A percentile compares a stretch with the other conserved stretches of the same genome.
Evolutionary conservation across 1,139 yeast species (phyloP).

Genomic region (Yamadazyma sp.): DNA sequence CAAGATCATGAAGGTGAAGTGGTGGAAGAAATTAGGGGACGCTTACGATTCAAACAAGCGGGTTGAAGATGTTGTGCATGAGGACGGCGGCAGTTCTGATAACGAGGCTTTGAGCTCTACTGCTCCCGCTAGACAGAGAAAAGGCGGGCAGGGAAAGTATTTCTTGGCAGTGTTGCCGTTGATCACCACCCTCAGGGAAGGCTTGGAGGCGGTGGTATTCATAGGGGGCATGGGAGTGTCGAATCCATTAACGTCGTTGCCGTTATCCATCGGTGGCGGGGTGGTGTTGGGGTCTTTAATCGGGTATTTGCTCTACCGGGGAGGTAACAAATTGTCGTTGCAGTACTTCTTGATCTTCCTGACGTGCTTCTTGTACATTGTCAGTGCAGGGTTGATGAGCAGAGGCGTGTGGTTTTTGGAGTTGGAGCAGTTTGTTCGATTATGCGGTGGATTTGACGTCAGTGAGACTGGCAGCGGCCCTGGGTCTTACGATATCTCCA

Average conservation of each 20-base stretch:
- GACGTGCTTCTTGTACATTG: conserved; percentile 43
- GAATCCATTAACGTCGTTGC: conserved; percentile 16
- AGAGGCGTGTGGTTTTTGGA: conserved; percentile 50
- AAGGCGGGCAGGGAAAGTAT: conserved; percentile 21
- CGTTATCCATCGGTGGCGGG: conserved; percentile 32
- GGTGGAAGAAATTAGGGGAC: conserved; percentile 49
- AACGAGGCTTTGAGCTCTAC: no score
- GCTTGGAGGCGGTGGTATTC: conserved; percentile 49
- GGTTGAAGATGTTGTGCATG: conserved; percentile 2
- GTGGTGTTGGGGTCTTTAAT: conserved; percentile 31
- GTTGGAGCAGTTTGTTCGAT: conserved; percentile 38
- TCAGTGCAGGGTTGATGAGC: conserved; percentile 48
- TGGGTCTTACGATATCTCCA: conserved; percentile 42
- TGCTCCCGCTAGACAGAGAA: background rate
- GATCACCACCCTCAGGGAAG: conserved; percentile 47
- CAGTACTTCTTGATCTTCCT: conserved; percentile 41
- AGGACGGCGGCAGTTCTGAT: background rate
- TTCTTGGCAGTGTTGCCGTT: conserved; percentile 45
- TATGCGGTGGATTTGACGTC: conserved; percentile 46
- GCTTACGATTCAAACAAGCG: conserved; percentile 25
- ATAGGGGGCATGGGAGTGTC: conserved; percentile 47
- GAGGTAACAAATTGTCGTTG: conserved; percentile 42
- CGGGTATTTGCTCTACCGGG: conserved; percentile 40
- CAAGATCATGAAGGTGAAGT: conserved; percentile 54
- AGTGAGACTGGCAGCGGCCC: conserved; percentile 52